These are phyloP conservation scores for Letharia lupina DNA, from an alignment of 495 filamentous ascomycete genomes.

Conservation along the genomic window DNA sequence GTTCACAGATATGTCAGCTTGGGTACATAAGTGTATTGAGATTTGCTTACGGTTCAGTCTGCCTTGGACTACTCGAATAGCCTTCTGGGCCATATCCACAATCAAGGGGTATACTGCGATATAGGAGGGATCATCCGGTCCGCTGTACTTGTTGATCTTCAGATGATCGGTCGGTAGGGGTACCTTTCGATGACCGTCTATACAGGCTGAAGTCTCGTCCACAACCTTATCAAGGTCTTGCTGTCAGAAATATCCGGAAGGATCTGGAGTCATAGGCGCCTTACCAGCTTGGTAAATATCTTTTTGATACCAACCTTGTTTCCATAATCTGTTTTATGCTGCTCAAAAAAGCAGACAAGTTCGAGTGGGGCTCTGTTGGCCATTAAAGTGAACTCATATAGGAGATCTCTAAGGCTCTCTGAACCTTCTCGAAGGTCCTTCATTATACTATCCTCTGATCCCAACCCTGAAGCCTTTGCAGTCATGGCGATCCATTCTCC, in stretches of 20 bases:
- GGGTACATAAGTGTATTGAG: not conserved
- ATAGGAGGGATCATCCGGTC: slow-evolving; percentile 5
- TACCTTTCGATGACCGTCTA: slow-evolving; percentile 11
- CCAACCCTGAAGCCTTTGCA: not conserved
- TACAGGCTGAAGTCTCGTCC: slow-evolving; percentile 3
- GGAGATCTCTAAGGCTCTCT: slow-evolving; percentile 5
- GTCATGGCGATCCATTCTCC: not conserved
- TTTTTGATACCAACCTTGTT: too few relatives aligned
- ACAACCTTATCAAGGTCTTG: not conserved
- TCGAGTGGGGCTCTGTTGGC: slow-evolving; percentile 6
- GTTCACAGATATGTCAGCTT: not conserved
- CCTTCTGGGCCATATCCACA: slow-evolving; percentile 6
- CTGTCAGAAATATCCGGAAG: not conserved
- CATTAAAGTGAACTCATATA: slow-evolving; percentile 8
- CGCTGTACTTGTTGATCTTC: slow-evolving; percentile 10
- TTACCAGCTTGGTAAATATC: too few relatives aligned
- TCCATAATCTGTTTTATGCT: slow-evolving; percentile 6
- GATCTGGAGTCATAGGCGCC: not conserved
- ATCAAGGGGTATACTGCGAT: not conserved
- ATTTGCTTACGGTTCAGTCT: slow-evolving; percentile 4
- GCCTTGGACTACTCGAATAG: not conserved
- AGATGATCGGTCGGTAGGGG: slow-evolving; percentile 9
- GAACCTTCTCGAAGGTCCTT: slow-evolving; percentile 10
- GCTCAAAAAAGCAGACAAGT: slow-evolving; percentile 9
- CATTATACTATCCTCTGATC: slow-evolving; percentile 4